Percentiles rank a stretch among this genome's conserved stretches.
These are phyloP conservation scores for Ascocoryne sarcoides DNA, from an alignment of 2,329 filamentous ascomycete species.

Conservation along the genomic window DNA sequence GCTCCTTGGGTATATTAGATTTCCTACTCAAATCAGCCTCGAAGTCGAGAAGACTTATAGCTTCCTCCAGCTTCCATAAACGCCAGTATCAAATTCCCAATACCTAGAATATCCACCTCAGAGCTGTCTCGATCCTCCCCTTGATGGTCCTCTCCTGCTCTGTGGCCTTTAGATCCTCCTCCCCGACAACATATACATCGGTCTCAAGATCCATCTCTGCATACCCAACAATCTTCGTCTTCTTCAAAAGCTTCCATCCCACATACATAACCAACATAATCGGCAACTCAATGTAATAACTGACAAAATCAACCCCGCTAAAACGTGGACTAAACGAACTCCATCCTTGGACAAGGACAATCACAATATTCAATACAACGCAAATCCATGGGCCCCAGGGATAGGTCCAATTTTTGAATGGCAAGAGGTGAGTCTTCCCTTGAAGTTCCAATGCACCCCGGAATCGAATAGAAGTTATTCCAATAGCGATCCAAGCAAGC, in stretches of 20 bases:
- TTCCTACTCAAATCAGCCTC: too few relatives aligned
- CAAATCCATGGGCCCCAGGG: conserved; percentile 50
- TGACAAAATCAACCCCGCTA: conserved; percentile 50
- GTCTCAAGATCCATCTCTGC: conserved; percentile 43
- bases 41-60: too few relatives aligned
- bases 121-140: conserved; percentile 19
- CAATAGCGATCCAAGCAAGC: conserved; percentile 56
- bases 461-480: conserved; percentile 57
- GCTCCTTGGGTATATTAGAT: too few relatives aligned
- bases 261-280: conserved; percentile 48
- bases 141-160: conserved; percentile 20
- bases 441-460: conserved; percentile 47
- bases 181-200: conserved; percentile 32
- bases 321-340: conserved; percentile 52
- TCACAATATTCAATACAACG: conserved; percentile 47
- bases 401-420: conserved; percentile 60
- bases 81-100: neutral
- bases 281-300: conserved; percentile 54
- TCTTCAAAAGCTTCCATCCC: conserved; percentile 44
- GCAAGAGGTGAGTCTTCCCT: conserved; percentile 51
- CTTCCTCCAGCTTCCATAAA: too few relatives aligned
- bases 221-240: conserved; percentile 36
- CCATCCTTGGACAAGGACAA: conserved; percentile 58
- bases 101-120: conserved; percentile 25
- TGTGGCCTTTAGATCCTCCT: conserved; percentile 22